These are phyloP conservation scores for Phytophthora pini DNA, from an alignment of 352 stramenopile genomes.

Conservation along the genomic window DNA sequence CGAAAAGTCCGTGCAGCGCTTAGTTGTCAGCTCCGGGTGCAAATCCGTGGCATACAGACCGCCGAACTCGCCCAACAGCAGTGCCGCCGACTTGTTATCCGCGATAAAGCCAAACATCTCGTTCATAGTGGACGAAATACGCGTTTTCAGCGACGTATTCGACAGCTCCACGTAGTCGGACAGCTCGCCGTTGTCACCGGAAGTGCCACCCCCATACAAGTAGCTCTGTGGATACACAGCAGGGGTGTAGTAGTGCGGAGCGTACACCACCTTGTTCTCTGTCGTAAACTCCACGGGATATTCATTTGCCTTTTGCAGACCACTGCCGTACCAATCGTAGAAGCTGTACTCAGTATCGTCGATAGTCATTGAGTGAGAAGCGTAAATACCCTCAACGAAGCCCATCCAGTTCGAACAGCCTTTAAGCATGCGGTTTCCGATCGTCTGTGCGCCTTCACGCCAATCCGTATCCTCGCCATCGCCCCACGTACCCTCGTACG, in stretches of 20 bases:
- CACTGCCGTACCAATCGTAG: slow-evolving; percentile 69
- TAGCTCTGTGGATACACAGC: slow-evolving; percentile 64
- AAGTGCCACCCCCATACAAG: slow-evolving; percentile 49
- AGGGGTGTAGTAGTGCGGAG: slow-evolving; percentile 73
- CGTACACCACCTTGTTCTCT: slow-evolving; percentile 69
- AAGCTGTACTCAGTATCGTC: slow-evolving; percentile 49
- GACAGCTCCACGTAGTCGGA: slow-evolving; percentile 56
- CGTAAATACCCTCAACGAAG: slow-evolving; percentile 70
- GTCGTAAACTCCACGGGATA: slow-evolving; percentile 46
- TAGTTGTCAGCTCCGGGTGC: slow-evolving; percentile 64
- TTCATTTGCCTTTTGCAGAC: slow-evolving; percentile 43
- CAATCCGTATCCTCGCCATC: slow-evolving; percentile 52
- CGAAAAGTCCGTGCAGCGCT: slow-evolving; percentile 63
- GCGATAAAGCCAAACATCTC: slow-evolving; percentile 76
- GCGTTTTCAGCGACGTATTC: slow-evolving; percentile 45
- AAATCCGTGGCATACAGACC: slow-evolving; percentile 64
- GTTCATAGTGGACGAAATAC: slow-evolving; percentile 58
- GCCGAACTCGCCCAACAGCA: slow-evolving; percentile 75
- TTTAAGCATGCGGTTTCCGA: slow-evolving; percentile 63
- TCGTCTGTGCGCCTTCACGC: slow-evolving; percentile 41
- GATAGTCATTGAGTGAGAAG: slow-evolving; percentile 39
- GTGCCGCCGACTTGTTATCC: slow-evolving; percentile 46
- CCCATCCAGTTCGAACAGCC: slow-evolving; percentile 65
- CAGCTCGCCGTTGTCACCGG: slow-evolving; percentile 32
- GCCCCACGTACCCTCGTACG: slow-evolving; percentile 56